A percentile compares a stretch with the other conserved stretches of the same genome.
Conservation (phyloP, 2,329 filamentous ascomycete genomes). For the Penicillium sp. region DNA sequence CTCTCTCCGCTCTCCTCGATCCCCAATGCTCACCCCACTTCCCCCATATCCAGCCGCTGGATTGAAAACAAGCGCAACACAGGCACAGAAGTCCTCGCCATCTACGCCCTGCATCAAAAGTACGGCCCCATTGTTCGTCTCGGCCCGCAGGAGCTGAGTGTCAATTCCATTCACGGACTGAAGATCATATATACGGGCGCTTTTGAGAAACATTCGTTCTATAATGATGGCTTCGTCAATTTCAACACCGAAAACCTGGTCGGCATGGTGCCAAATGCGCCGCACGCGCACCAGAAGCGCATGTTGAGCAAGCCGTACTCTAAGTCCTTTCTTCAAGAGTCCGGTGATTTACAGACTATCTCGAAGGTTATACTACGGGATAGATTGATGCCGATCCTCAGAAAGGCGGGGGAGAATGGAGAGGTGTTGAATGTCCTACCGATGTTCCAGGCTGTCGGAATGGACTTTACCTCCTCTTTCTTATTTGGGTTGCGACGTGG, state of each 20-base stretch:
- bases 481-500: slow-evolving; percentile 66
- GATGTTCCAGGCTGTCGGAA: slow-evolving; percentile 66
- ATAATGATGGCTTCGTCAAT: slow-evolving; percentile 66
- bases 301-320: slow-evolving; percentile 77
- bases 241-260: slow-evolving; percentile 69
- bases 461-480: slow-evolving; percentile 74
- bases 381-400: slow-evolving; percentile 61
- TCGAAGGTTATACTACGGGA: slow-evolving; percentile 59
- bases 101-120: slow-evolving; percentile 59
- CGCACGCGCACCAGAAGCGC: slow-evolving; percentile 70
- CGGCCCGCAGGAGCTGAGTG: slow-evolving; percentile 66
- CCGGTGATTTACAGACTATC: slow-evolving; percentile 58
- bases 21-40: slow-evolving; percentile 67
- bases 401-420: slow-evolving; percentile 18
- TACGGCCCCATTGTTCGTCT: slow-evolving; percentile 64
- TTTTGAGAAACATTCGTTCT: slow-evolving; percentile 71
- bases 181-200: slow-evolving; percentile 68
- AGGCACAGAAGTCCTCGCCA: slow-evolving; percentile 60
- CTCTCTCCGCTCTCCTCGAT: slow-evolving; percentile 64
- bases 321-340: slow-evolving; percentile 69
- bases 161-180: slow-evolving; percentile 63
- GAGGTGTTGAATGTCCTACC: slow-evolving; percentile 57
- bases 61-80: slow-evolving; percentile 62
- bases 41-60: slow-evolving; percentile 64
- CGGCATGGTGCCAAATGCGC: slow-evolving; percentile 60